Conservation (phyloP, 768 basidiomycete species). For the Tephrocybe sp. region DNA sequence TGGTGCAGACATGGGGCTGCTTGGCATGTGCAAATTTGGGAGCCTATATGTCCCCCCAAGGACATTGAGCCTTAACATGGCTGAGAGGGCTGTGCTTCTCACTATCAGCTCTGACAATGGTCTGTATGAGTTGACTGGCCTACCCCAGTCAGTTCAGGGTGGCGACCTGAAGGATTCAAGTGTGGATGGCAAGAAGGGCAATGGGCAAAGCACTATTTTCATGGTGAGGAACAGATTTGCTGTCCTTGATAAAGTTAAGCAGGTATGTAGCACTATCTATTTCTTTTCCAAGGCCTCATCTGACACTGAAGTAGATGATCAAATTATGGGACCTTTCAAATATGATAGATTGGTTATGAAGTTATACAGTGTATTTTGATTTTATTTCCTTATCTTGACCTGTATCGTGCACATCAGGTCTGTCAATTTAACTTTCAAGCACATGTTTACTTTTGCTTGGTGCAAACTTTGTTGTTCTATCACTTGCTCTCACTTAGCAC, state of each 20-base stretch:
- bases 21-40: slow-evolving; percentile 94
- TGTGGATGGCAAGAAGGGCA: slow-evolving; percentile 88
- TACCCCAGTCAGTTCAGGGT: slow-evolving; percentile 65
- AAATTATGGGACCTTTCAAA: slow-evolving; percentile 95
- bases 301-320: slow-evolving; percentile 58
- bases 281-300: not conserved
- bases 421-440: too few relatives aligned
- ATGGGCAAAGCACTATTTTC: slow-evolving; percentile 89
- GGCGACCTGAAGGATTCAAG: slow-evolving; percentile 91
- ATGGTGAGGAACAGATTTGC: slow-evolving; percentile 97
- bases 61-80: slow-evolving; percentile 96
- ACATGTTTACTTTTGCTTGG: too few relatives aligned
- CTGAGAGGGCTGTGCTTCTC: slow-evolving; percentile 89
- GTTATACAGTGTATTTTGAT: too few relatives aligned
- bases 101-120: slow-evolving; percentile 93
- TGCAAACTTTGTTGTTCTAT: too few relatives aligned
- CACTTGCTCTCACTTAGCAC: too few relatives aligned
- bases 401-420: too few relatives aligned
- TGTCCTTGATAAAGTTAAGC: slow-evolving; percentile 83
- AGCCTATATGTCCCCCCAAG: slow-evolving; percentile 93
- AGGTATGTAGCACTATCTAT: slow-evolving; percentile 51
- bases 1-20: slow-evolving; percentile 88
- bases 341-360: too few relatives aligned
- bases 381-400: too few relatives aligned
- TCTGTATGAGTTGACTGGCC: slow-evolving; percentile 81